A percentile compares a stretch with the other conserved stretches of the same genome.
Conservation (phyloP, 1,139 yeast genomes). For the Saccharomyces hybrid region DNA sequence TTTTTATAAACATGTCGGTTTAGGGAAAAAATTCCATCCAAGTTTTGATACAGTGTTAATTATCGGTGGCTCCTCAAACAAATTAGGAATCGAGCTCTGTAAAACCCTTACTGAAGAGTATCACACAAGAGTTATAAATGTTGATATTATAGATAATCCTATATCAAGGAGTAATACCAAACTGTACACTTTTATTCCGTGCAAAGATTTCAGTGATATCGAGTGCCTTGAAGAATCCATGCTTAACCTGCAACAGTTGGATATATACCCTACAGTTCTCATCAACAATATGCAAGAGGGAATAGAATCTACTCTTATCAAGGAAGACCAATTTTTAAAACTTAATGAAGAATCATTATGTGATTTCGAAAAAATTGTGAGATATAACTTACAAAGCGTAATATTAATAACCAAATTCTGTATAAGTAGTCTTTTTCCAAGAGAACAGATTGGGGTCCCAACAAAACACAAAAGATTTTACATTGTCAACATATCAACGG, state of each 20-base stretch:
- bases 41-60: constrained; percentile 1
- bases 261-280: constrained; percentile 11
- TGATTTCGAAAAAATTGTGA: constrained; percentile 9
- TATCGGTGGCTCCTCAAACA: constrained; percentile 6
- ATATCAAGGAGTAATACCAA: neutral
- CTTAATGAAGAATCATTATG: constrained; percentile 6
- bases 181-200: constrained; percentile 12
- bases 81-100: constrained; percentile 5
- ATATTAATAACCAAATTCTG: constrained; percentile 21
- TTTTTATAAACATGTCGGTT: neutral
- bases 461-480: constrained; percentile 8
- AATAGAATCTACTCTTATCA: constrained; percentile 5
- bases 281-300: constrained; percentile 22
- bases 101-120: constrained; percentile 1
- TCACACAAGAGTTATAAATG: constrained; percentile 6
- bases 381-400: constrained; percentile 18
- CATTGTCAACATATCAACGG: constrained; percentile 13
- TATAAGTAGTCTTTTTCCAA: constrained; percentile 14
- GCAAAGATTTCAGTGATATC: constrained; percentile 10
- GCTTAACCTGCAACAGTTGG: constrained; percentile 4
- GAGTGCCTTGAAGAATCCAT: constrained; percentile 9
- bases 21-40: constrained; percentile 4
- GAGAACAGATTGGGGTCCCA: neutral
- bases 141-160: constrained; percentile 3
- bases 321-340: neutral